Conservation (phyloP, 192 early-diverging fungal species). For the Coemansia sp. region DNA sequence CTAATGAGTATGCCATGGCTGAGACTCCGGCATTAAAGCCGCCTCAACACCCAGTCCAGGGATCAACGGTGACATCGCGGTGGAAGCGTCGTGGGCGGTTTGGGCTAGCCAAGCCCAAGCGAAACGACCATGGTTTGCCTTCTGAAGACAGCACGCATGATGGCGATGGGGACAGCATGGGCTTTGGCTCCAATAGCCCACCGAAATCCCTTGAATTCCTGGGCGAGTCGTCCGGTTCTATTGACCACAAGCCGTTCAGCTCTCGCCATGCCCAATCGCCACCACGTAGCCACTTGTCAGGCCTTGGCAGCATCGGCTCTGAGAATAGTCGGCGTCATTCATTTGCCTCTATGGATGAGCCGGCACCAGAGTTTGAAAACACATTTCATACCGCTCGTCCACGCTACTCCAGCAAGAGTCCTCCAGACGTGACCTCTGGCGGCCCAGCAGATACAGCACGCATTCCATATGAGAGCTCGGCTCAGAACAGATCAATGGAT, state of each 20-base stretch:
- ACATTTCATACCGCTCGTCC: slow-evolving; percentile 30
- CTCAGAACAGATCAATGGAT: slow-evolving; percentile 28
- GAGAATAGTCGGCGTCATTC: slow-evolving; percentile 21
- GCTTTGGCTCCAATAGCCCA: slow-evolving; percentile 16
- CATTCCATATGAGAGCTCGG: slow-evolving; percentile 9
- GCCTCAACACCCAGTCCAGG: slow-evolving; percentile 32
- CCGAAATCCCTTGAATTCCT: slow-evolving; percentile 31
- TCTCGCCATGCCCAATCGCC: slow-evolving; percentile 24
- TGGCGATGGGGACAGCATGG: slow-evolving; percentile 11
- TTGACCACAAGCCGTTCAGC: slow-evolving; percentile 16
- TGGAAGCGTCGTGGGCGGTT: slow-evolving; percentile 48
- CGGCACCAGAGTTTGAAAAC: slow-evolving; percentile 26
- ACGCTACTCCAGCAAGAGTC: not conserved
- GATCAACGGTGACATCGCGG: slow-evolving; percentile 40
- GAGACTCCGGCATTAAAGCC: slow-evolving; percentile 53
- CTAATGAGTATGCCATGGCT: not conserved
- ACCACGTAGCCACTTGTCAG: slow-evolving; percentile 14
- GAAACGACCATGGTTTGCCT: slow-evolving; percentile 14
- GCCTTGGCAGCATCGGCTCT: slow-evolving; percentile 20
- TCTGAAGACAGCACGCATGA: slow-evolving; percentile 24
- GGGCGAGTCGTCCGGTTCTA: slow-evolving; percentile 15
- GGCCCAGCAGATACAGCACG: not conserved
- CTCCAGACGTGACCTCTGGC: not conserved
- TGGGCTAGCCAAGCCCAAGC: slow-evolving; percentile 50
- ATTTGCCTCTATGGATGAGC: slow-evolving; percentile 29